Evolutionary conservation across 108 stramenopile species (phyloP), one percentile per base, ranked within the genome.

Genomic region (Aurantiochytrium sp.): DNA sequence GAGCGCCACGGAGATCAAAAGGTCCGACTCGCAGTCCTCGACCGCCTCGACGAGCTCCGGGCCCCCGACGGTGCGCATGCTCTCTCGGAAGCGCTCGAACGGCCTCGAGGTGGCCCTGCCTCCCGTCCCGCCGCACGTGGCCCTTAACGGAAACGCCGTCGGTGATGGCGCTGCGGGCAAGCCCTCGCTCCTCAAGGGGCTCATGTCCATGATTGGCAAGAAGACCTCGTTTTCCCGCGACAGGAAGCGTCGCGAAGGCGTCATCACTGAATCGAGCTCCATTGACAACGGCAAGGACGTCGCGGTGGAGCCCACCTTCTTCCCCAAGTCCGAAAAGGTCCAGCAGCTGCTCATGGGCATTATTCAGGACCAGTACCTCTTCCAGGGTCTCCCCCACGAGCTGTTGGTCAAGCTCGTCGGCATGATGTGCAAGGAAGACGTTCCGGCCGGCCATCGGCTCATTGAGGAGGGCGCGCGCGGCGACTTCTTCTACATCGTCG

Each of bases 401-500:
- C 42, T 48, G 19, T 48, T 41, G 73, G n/a, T 27, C 36, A 81
- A 41, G 24, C 42, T 81, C 6, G 73, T 81, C 45, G 45, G 19
- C 30, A 81, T 81, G 73, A 86, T 88, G 86, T 39, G 45, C 41
- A 39, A 53, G 31, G 39, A 41, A 86, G 27, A 55, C 6, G 37
- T 85, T 36, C 21, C 24, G 21, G 24, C 36, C 2, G 97, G 96
- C 31, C 95, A 96, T 24, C 90, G 94, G 48, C 96, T 91, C 87
- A 92, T 95, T 55, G 87, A 90, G 36, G 92, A 95, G 88, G 97
- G 97, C 30, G 97, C 97, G 91, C 94, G 94, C 55, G 97, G 97
- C 24, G 96, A 97, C 89, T 95, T 95, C 15, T 98, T 97, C 89
- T 98, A 97, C 93, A 95, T 98, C 86, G 87, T 98, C 1, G 55